A percentile compares a stretch with the other conserved stretches of the same genome.
These are phyloP conservation scores for Diaporthe velutina DNA, from an alignment of 2,329 filamentous ascomycete species.

Conservation along the genomic window DNA sequence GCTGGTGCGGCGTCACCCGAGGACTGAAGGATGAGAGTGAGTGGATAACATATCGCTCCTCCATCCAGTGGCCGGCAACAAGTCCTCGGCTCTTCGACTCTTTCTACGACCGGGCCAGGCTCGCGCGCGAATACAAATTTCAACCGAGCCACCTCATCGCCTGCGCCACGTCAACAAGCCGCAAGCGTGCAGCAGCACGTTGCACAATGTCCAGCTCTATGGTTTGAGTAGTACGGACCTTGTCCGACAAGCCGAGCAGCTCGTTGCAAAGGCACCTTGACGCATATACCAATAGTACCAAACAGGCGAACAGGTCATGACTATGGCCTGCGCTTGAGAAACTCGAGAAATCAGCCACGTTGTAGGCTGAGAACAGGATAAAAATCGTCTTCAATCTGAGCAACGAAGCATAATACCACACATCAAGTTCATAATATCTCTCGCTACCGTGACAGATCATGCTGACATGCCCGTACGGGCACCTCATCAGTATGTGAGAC, in stretches of 20 bases:
- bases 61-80: neutral
- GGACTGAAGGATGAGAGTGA: neutral
- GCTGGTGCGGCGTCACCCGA: neutral
- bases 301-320: neutral
- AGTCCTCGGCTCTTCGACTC: neutral
- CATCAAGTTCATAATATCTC: neutral
- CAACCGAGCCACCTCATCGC: neutral
- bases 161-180: neutral
- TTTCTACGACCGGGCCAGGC: neutral
- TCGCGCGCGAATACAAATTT: neutral
- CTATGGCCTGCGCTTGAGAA: neutral
- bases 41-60: neutral
- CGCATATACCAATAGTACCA: neutral
- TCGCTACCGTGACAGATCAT: neutral
- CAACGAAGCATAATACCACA: neutral
- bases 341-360: neutral
- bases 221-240: neutral
- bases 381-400: neutral
- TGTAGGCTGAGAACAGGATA: neutral
- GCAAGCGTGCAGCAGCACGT: neutral
- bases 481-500: conserved; percentile 8
- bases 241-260: conserved; percentile 3
- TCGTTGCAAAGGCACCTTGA: neutral
- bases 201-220: neutral
- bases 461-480: conserved; percentile 3